Evolutionary conservation across 352 stramenopile genomes (phyloP), one percentile per base, ranked within the genome.

Genomic region (Globisporangium camurandrum): DNA sequence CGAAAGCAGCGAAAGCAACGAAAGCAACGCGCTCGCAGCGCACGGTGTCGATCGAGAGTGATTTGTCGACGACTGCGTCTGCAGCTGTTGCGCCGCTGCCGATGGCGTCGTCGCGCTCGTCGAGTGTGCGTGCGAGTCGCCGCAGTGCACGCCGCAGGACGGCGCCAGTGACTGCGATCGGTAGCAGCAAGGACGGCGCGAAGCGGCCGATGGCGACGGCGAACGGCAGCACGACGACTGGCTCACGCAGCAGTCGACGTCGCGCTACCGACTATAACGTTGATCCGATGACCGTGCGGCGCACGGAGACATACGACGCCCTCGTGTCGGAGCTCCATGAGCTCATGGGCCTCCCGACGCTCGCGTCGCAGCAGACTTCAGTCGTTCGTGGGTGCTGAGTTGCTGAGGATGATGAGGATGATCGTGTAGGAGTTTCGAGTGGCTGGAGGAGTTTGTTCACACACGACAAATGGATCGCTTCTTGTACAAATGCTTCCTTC

Each of bases 291-390:
- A 31, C 69, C 3, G 33, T 34, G 5, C 56, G 63, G 23, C 71
- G 77, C 11, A 61, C 71, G 5, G 51, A 54, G 26, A 69, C 55
- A 3, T 84, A 84, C 48, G 51, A 71, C 16, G 51, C 71, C 22
- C 60, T 89, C 2, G 66, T 89, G 42, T 62, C 69, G 10, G 77
- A 89, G 57, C 59, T 89, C 39, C 77, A 86, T 41, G 77, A 86
- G 45, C 71, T 89, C 56, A 89, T 89, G 75, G 77, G 77, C 2
- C 50, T 88, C 40, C 68, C 75, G 31, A 40, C 47, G 12, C 47
- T 56, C 30, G 39, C 53, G 24, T 46, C 46, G 4, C 41, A 42
- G 30, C 39, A 22, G 30, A 19, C 30, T 11, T 12, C 51, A 9
- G n/a, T 8, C 19, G 37, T 24, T 3, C n/a, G 24, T 14, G 27